These are phyloP conservation scores for Euphorbia lathyris DNA, from an alignment of 345 rosid genomes.

Conservation along the genomic window DNA sequence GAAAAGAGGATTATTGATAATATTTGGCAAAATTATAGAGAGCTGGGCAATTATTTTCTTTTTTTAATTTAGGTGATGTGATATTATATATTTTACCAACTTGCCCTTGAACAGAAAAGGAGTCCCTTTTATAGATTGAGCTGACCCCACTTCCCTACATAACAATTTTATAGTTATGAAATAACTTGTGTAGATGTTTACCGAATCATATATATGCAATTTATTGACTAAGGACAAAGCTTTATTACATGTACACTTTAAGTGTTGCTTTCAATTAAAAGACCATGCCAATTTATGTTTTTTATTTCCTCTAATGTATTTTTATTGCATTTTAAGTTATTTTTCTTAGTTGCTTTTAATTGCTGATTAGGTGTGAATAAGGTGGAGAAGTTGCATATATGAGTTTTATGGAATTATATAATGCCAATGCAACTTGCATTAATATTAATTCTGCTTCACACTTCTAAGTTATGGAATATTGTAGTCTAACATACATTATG, in stretches of 20 bases:
- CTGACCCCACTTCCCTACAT: conserved; percentile 1
- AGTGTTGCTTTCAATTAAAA: neutral
- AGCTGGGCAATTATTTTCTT: neutral
- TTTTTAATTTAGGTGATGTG: neutral
- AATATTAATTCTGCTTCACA: neutral
- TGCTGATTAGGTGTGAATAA: neutral
- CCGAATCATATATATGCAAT: neutral
- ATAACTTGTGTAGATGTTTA: neutral
- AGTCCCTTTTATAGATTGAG: neutral
- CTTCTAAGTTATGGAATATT: neutral
- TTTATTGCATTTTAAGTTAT: neutral
- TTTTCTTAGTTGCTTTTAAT: neutral
- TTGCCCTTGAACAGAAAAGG: neutral
- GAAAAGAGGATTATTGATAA: neutral
- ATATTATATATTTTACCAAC: conserved; percentile 2
- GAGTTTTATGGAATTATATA: neutral
- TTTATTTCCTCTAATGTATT: neutral
- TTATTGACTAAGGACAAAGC: neutral
- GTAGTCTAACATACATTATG: neutral
- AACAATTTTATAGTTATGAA: neutral
- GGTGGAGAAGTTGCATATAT: neutral
- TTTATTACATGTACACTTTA: neutral
- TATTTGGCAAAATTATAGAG: neutral
- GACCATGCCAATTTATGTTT: neutral
- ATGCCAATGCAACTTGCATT: neutral